Percentiles rank a stretch among this genome's conserved stretches.
These are phyloP conservation scores for Talaromyces atroroseus DNA, from an alignment of 2,329 filamentous ascomycete species.

Conservation along the genomic window DNA sequence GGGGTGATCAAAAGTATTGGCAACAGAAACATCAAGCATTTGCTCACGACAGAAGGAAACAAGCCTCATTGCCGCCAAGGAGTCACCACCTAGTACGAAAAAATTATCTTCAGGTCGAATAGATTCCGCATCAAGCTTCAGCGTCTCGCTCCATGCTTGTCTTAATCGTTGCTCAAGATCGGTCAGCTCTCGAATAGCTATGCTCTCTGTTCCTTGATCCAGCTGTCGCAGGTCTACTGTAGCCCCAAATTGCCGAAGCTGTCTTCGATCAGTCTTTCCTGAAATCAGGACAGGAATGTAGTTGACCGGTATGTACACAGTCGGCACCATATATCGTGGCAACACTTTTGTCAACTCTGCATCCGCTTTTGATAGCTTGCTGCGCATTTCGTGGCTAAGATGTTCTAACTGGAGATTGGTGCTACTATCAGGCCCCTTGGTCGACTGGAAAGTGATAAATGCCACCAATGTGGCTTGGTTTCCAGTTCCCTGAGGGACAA, in stretches of 20 bases:
- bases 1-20: constrained; percentile 30
- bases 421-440: background rate
- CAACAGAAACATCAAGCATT: constrained; percentile 31
- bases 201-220: background rate
- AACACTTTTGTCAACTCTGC: constrained; percentile 13
- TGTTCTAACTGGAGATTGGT: background rate
- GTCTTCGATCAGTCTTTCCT: constrained; percentile 45
- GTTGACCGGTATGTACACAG: constrained; percentile 40
- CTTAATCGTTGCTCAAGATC: constrained; percentile 21
- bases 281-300: constrained; percentile 16
- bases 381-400: constrained; percentile 8
- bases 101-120: constrained; percentile 38
- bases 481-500: constrained; percentile 28
- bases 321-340: constrained; percentile 11
- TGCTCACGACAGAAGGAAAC: constrained; percentile 27
- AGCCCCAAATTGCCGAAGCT: constrained; percentile 2
- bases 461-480: constrained; percentile 27
- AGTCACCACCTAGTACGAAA: constrained; percentile 32
- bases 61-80: constrained; percentile 30
- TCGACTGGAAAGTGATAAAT: constrained; percentile 25
- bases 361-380: constrained; percentile 19
- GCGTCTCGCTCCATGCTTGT: constrained; percentile 28
- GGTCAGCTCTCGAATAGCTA: constrained; percentile 21
- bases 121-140: constrained; percentile 25
- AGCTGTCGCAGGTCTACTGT: constrained; percentile 6